phyloP scores from a whole-genome alignment of 805 yeast species.

The Wickerhamomyces bisporus region DNA sequence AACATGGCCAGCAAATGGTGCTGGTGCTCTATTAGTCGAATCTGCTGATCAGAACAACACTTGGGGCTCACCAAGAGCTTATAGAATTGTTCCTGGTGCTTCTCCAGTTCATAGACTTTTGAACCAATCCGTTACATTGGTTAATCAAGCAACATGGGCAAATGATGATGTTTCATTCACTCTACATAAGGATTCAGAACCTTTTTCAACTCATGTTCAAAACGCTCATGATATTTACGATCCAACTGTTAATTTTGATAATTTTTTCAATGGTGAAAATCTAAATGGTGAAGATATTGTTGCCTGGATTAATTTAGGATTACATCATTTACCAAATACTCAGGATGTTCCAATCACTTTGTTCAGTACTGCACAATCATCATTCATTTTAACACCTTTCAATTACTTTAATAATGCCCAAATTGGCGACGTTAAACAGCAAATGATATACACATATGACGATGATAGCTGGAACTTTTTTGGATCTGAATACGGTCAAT shows the following conservation, averaged over 20 bases:
- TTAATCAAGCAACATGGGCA: constrained; percentile 23
- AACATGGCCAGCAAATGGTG: constrained; percentile 20
- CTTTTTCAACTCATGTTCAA: constrained; percentile 18
- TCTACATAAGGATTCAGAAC: constrained; percentile 22
- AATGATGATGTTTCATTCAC: constrained; percentile 19
- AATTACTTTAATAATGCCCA: constrained; percentile 24
- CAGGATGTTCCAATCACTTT: constrained; percentile 27
- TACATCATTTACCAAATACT: constrained; percentile 27
- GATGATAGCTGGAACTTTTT: constrained; percentile 21
- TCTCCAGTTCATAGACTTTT: constrained; percentile 19
- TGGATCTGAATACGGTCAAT: constrained; percentile 16
- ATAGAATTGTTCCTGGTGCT: constrained; percentile 21
- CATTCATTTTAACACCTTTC: constrained; percentile 23
- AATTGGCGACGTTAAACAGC: constrained; percentile 21
- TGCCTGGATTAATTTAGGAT: constrained; percentile 25
- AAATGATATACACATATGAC: constrained; percentile 19
- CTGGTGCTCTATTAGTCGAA: constrained; percentile 23
- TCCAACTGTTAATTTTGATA: constrained; percentile 20
- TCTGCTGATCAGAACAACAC: constrained; percentile 19
- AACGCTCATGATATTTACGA: constrained; percentile 20
- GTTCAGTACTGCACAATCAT: constrained; percentile 22
- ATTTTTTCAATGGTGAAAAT: constrained; percentile 23
- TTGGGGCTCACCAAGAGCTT: constrained; percentile 27
- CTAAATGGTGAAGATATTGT: constrained; percentile 25
- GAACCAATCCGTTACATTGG: constrained; percentile 12